phyloP scores from a whole-genome alignment of 116 monocot genomes.

The Posidonia oceanica region DNA sequence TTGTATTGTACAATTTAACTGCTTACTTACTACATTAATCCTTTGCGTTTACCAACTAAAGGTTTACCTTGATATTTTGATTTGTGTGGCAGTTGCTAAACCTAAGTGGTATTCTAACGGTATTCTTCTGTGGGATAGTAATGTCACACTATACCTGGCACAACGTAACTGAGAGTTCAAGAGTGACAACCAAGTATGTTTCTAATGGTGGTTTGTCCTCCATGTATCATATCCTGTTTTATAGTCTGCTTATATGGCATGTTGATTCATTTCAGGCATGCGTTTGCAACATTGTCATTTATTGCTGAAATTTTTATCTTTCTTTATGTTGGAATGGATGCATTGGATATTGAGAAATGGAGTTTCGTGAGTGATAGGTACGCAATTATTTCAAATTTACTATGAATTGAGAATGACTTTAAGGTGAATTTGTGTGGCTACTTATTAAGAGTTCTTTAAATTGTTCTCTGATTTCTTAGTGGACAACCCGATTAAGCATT shows the following conservation, averaged over 20 bases:
- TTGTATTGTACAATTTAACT: background rate
- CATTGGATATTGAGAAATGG: slow-evolving; percentile 97
- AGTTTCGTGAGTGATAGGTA: slow-evolving; percentile 78
- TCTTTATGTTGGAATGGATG: slow-evolving; percentile 99
- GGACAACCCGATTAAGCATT: too few species aligned
- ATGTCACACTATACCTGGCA: slow-evolving; percentile 99
- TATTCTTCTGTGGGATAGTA: slow-evolving; percentile 96
- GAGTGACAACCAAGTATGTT: slow-evolving; percentile 91
- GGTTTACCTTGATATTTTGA: background rate
- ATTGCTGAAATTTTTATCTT: slow-evolving; percentile 87
- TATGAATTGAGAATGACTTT: too few species aligned
- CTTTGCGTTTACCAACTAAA: background rate
- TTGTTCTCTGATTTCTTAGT: too few species aligned
- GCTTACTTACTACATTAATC: background rate
- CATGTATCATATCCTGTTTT: slow-evolving; percentile 5
- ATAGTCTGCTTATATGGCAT: background rate
- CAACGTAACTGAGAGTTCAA: slow-evolving; percentile 96
- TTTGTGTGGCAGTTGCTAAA: slow-evolving; percentile 47
- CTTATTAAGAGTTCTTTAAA: too few species aligned
- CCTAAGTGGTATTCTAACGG: slow-evolving; percentile 92
- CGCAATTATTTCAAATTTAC: background rate
- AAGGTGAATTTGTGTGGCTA: too few species aligned
- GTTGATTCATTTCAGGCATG: slow-evolving; percentile 50
- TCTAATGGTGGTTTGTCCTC: background rate
- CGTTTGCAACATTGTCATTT: slow-evolving; percentile 93